These are phyloP conservation scores for Pyronema domesticum DNA, from an alignment of 495 filamentous ascomycete genomes.

Conservation along the genomic window DNA sequence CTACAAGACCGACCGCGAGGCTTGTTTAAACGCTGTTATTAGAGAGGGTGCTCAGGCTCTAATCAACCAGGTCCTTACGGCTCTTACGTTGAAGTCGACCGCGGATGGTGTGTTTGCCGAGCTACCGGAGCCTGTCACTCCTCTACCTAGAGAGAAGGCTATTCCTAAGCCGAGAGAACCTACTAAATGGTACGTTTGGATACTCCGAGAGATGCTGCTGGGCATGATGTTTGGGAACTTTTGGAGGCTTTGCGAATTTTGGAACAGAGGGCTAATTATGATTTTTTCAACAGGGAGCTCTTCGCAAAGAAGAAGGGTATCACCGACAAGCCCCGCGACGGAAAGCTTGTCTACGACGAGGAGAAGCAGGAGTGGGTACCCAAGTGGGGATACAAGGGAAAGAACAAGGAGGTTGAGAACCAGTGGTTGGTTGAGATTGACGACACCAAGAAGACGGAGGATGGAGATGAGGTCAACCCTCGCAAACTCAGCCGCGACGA, in stretches of 20 bases:
- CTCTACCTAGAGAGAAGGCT: slow-evolving; percentile 76
- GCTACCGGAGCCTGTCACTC: slow-evolving; percentile 49
- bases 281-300: slow-evolving; percentile 33
- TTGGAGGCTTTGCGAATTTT: not conserved
- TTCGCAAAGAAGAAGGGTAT: slow-evolving; percentile 96
- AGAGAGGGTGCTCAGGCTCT: slow-evolving; percentile 76
- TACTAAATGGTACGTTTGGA: slow-evolving; percentile 52
- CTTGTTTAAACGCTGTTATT: slow-evolving; percentile 45
- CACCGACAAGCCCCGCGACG: slow-evolving; percentile 53
- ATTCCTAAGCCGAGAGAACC: slow-evolving; percentile 58
- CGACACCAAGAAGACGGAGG: slow-evolving; percentile 46
- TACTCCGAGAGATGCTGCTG: too few species aligned
- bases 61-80: slow-evolving; percentile 73
- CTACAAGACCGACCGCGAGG: slow-evolving; percentile 31
- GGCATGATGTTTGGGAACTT: too few species aligned
- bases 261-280: not conserved
- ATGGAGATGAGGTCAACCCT: slow-evolving; percentile 38
- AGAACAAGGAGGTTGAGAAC: slow-evolving; percentile 58
- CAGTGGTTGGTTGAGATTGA: slow-evolving; percentile 87
- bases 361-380: slow-evolving; percentile 71
- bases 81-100: slow-evolving; percentile 53
- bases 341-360: slow-evolving; percentile 70
- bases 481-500: slow-evolving; percentile 43
- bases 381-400: slow-evolving; percentile 88
- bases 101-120: slow-evolving; percentile 52